Base-by-base conservation (phyloP, 768 basidiomycete species). In the Sporobolomyces phaffii region DNA sequence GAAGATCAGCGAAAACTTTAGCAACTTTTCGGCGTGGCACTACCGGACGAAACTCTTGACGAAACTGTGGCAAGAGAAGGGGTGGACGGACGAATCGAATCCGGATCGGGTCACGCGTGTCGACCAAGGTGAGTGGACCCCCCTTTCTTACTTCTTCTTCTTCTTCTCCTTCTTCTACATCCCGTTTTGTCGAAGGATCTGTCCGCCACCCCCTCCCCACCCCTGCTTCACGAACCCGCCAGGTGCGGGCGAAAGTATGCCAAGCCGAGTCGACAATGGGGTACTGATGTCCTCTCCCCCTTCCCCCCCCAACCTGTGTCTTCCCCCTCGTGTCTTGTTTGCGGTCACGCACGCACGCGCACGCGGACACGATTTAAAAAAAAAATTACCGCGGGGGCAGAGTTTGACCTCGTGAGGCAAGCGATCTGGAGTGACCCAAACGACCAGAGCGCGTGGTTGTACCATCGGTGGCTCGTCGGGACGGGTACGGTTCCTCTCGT, bases 21-120 rank as follows among this genome's bases (percentile, higher is more conserved):
- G 91, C 38, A 98, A 99, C 77, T 98, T 96, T 76, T 94, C 91
- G 69, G 96, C 96, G 26, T 99, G 96, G 96, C 96, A 99, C 77
- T 92, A 96, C 73, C 85, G 96, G 38, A 90, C 91, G 1, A 94
- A 75, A 60, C 81, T 91, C 11, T 80, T 89, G 33, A 75, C 81
- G 0, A 81, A 81, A 5, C 75, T 93, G 22, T 91, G 89, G 87
- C 81, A 81, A 38, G 67, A 75, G 52, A 26, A 58, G 73, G 40
- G 76, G 76, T 34, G 84, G 83, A 22, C 79, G 81, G 68, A 74
- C 84, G 51, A 24, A 36, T 28, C n/a, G 11, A 7, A 26, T 43
- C 40, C 24, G 28, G 82, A 86, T 60, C 80, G 82, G 56, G 59
- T 74, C 18, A 80, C 82, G 73, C 84, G 83, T 40, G 84, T 84